Evolutionary conservation across 1,284 basidiomycete species (phyloP), one percentile per base, ranked within the genome.

Genomic region (Cryptococcus hybrid): DNA sequence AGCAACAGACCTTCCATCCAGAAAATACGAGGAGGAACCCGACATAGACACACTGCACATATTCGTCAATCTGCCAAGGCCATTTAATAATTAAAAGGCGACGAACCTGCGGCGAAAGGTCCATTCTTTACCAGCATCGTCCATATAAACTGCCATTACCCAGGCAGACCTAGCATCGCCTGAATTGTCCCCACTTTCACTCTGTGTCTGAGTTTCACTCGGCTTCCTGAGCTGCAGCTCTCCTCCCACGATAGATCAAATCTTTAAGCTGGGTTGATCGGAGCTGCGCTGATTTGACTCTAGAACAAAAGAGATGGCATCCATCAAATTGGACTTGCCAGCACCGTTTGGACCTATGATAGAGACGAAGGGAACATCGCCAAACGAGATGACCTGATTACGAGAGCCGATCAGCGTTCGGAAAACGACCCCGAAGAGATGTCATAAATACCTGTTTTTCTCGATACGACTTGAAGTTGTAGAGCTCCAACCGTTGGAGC

Each of bases 311-410:
- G 96, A 99, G 66, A 99, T 97, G 56, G 96, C 96, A 76, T 99
- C 96, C 96, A 99, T 99, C 62, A 99, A 85, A 76, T 99, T 99
- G 40, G 92, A 95, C 77, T 99, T 99, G 63, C 96, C 96, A 3
- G 94, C 93, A 57, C 96, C 96, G 87, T 99, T 99, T 47, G 96
- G 95, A 30, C 96, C 96, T 68, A 97, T 98, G 65, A 98, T 85
- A 13, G 92, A 94, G 0, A 92, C 95, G 78, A 99, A 99, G 67
- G 88, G 86, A 4, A 73, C 65, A 62, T 71, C 73, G 49, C 77
- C 77, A 52, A 78, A 70, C 51, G 76, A 74, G 55, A 78, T 76
- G 39, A 73, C 69, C 70, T 74, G 34, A 30, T 7, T 6, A 13
- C 5, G 13, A 55, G 36, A 43, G 18, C 18, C 44, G 9, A n/a